Percentiles rank a stretch among this genome's conserved stretches.
These are phyloP conservation scores for Globisporangium nodosum DNA, from an alignment of 352 stramenopile genomes.

Conservation along the genomic window DNA sequence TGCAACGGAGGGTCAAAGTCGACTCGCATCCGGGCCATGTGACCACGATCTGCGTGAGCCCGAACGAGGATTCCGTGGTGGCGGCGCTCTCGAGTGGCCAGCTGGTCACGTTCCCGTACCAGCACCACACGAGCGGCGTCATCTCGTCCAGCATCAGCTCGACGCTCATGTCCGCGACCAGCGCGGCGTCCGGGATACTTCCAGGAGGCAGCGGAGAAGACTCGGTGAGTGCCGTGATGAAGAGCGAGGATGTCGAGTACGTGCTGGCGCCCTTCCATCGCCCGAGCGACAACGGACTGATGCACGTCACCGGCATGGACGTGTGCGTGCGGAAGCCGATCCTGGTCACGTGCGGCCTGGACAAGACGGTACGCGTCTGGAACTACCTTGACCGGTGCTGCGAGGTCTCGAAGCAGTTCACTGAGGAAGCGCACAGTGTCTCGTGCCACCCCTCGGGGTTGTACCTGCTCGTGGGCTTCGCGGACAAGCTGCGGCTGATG, in stretches of 20 bases:
- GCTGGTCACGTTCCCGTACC: constrained; percentile 71
- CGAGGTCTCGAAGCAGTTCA: constrained; percentile 89
- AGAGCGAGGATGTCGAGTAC: constrained; percentile 65
- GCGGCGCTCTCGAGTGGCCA: constrained; percentile 58
- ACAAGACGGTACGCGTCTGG: constrained; percentile 91
- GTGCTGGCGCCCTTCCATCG: constrained; percentile 71
- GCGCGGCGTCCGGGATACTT: constrained; percentile 5
- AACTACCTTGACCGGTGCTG: constrained; percentile 93
- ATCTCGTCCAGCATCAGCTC: constrained; percentile 14
- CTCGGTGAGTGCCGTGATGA: constrained; percentile 16
- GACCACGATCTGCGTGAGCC: constrained; percentile 57
- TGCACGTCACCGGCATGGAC: constrained; percentile 86
- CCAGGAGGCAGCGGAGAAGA: constrained; percentile 16
- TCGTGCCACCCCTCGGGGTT: constrained; percentile 90
- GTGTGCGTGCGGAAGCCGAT: constrained; percentile 91
- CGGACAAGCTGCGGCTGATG: constrained; percentile 91
- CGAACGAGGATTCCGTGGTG: constrained; percentile 71
- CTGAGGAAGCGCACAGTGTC: constrained; percentile 84
- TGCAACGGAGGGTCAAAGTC: constrained; percentile 59
- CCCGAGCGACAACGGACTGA: constrained; percentile 42
- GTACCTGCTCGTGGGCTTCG: constrained; percentile 89
- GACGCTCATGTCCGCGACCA: not conserved
- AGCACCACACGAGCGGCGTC: constrained; percentile 26
- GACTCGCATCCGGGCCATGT: constrained; percentile 40
- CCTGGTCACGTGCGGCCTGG: constrained; percentile 86